phyloP scores from a whole-genome alignment of 495 filamentous ascomycete species.

The Friedmanniomyces simplex region DNA sequence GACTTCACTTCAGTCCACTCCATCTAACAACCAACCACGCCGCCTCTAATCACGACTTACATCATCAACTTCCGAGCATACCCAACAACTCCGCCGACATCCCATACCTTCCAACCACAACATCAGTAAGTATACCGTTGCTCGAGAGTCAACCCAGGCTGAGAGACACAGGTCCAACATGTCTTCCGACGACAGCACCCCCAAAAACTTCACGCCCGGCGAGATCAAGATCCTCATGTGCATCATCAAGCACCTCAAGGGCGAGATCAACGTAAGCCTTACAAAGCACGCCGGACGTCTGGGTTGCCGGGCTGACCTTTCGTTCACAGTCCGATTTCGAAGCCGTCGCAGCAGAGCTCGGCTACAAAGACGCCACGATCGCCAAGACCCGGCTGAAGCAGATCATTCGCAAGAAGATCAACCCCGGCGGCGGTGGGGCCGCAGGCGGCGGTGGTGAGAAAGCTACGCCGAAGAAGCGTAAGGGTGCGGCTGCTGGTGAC shows the following conservation, averaged over 20 bases:
- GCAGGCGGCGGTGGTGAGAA: not conserved
- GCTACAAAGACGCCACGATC: constrained; percentile 12
- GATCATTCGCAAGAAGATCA: constrained; percentile 20
- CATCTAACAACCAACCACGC: too few species aligned
- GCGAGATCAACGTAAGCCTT: constrained; percentile 8
- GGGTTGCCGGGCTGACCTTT: constrained; percentile 1
- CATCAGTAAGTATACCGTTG: not conserved
- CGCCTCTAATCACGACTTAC: too few species aligned
- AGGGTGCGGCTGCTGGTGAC: not conserved
- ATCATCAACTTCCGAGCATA: too few species aligned
- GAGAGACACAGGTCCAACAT: not conserved
- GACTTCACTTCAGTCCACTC: too few species aligned
- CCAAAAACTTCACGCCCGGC: constrained; percentile 4
- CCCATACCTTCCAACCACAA: not conserved
- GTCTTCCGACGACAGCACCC: constrained; percentile 4
- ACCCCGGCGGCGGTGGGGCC: not conserved
- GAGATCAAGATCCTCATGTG: constrained; percentile 14
- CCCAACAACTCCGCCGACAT: not conserved
- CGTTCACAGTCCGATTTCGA: constrained; percentile 11
- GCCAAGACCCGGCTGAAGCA: constrained; percentile 10
- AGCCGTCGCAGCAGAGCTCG: constrained; percentile 6
- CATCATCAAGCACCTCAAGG: constrained; percentile 13
- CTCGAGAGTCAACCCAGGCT: not conserved
- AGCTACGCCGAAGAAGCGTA: constrained; percentile 9
- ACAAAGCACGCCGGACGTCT: not conserved